Evolutionary conservation across 140 eudicot genomes (phyloP).

Genomic region (Stevia rebaudiana): DNA sequence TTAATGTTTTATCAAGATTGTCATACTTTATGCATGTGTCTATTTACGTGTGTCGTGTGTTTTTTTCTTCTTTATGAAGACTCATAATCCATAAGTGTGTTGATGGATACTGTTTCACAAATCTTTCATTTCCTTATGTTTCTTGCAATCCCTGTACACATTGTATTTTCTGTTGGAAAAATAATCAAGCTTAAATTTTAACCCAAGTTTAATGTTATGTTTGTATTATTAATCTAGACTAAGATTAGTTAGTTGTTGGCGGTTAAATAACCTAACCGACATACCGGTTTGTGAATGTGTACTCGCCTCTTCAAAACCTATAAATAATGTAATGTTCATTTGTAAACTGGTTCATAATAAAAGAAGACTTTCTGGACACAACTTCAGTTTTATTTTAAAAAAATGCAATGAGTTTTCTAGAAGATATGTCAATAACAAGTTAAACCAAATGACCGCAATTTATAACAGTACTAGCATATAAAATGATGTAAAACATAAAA

Average conservation of each 20-base stretch:
- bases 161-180: background rate
- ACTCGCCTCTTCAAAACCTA: no score
- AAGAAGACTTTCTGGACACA: background rate
- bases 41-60: background rate
- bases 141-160: background rate
- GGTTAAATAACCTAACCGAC: no score
- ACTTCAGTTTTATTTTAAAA: background rate
- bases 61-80: background rate
- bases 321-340: no score
- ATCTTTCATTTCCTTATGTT: background rate
- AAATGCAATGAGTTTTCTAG: background rate
- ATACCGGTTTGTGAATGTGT: no score
- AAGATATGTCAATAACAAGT: background rate
- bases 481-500: background rate
- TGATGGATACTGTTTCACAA: background rate
- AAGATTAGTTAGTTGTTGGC: no score
- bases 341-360: no score
- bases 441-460: background rate
- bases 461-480: background rate
- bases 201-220: no score
- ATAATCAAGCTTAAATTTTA: no score
- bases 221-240: no score
- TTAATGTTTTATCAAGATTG: constrained; percentile 3
- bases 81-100: background rate
- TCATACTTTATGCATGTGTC: background rate